Base-by-base conservation (phyloP, 2,329 filamentous ascomycete genomes). In the Epichloe sylvatica region DNA sequence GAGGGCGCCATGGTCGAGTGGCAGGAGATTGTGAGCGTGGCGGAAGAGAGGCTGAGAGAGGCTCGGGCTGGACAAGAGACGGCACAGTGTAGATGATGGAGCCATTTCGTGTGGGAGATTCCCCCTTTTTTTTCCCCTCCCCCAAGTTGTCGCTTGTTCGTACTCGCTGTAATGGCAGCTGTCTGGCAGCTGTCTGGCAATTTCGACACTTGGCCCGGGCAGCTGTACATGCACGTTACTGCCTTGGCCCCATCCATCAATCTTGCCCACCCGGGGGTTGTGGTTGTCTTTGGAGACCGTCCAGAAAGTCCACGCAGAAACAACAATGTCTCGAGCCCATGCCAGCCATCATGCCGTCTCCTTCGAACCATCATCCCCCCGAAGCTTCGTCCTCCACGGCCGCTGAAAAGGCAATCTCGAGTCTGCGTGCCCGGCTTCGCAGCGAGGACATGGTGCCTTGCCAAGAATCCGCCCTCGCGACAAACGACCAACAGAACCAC, bases 1-100 rank as follows among this genome's bases (percentile, higher is more conserved):
- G 75, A 78, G 39, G 89, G 89, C 4, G 89, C 80, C 1, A 95
- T 95, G 90, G 78, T 76, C 61, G 79, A 86, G 47, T 94, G 86
- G 86, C 76, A 70, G 51, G 75, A 83, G 51, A 84, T 95, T 62
- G 86, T 92, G 9, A 62, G 63, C 9, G 69, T 77, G 1, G 76
- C 90, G 47, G 78, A 85, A 61, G 62, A 73, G 9, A 64, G 71
- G 50, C 57, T 82, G 85, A 61, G 62, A 73, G 9, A 64, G 71
- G 50, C 57, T 82, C n/a, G 61, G 55, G 0, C 43, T 59, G 49
- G 46, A 47, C 19, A 41, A 34, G n/a, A 46, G n/a, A 46, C 25
- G 13, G 15, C 39, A 4, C 15, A 33, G 39, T 11, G 23, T 25
- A 37, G 34, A 30, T 17, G 36, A 21, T 21, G 5, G 5, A 12